These are phyloP conservation scores for Smittium mucronatum DNA, from an alignment of 371 early-diverging fungal genomes.

Conservation along the genomic window DNA sequence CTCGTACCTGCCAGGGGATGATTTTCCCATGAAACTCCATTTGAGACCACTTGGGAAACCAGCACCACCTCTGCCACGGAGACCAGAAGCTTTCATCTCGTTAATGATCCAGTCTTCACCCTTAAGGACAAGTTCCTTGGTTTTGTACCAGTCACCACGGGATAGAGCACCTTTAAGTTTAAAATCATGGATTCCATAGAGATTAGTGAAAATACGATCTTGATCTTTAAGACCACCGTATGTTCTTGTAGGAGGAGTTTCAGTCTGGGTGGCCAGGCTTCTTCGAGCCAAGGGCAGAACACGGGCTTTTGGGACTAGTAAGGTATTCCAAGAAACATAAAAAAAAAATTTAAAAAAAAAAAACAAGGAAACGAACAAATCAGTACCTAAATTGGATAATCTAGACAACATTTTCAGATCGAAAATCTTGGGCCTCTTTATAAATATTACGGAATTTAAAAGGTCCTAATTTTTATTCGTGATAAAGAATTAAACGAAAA, in stretches of 20 bases:
- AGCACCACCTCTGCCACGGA: slow-evolving; percentile 95
- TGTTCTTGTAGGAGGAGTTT: slow-evolving; percentile 14
- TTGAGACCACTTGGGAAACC: slow-evolving; percentile 96
- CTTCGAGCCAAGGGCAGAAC: too few species aligned
- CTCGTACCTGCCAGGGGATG: slow-evolving; percentile 74
- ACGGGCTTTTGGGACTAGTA: too few species aligned
- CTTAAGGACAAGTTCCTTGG: slow-evolving; percentile 91
- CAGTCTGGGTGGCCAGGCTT: slow-evolving; percentile 2
- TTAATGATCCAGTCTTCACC: slow-evolving; percentile 94
- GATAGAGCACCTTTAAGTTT: slow-evolving; percentile 74
- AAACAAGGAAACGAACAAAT: too few species aligned
- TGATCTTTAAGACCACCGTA: slow-evolving; percentile 71
- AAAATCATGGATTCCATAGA: slow-evolving; percentile 85
- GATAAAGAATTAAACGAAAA: too few species aligned
- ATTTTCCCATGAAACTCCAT: slow-evolving; percentile 91
- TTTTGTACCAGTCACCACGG: slow-evolving; percentile 98
- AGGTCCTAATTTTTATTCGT: too few species aligned
- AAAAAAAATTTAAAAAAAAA: slow-evolving; percentile 6
- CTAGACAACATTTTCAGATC: too few species aligned
- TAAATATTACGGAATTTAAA: too few species aligned
- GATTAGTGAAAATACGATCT: slow-evolving; percentile 94
- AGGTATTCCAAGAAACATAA: slow-evolving; percentile 2
- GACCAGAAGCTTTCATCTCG: slow-evolving; percentile 90
- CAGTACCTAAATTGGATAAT: too few species aligned
- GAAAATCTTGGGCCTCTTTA: too few species aligned